phyloP scores from a whole-genome alignment of 768 basidiomycete genomes.

The Pisolithus tinctorius region DNA sequence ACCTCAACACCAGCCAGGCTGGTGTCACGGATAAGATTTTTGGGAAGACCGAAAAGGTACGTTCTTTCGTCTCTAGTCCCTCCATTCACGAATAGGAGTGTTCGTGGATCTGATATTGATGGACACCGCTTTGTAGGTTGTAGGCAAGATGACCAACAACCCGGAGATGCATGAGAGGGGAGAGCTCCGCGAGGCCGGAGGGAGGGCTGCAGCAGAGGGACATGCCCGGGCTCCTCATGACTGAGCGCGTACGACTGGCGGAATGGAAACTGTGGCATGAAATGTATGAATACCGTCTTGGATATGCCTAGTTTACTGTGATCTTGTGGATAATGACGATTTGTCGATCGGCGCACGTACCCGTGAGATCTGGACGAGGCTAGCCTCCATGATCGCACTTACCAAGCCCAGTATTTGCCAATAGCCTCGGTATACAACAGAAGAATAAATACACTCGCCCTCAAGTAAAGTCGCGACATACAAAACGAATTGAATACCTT shows the following conservation, averaged over 20 bases:
- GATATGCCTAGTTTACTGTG: neutral
- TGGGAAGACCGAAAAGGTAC: slow-evolving; percentile 54
- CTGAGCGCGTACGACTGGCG: slow-evolving; percentile 11
- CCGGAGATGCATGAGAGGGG: slow-evolving; percentile 50
- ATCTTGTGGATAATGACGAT: too few relatives aligned
- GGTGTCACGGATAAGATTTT: slow-evolving; percentile 45
- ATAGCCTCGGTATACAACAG: neutral
- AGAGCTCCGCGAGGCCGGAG: slow-evolving; percentile 46
- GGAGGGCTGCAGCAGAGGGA: slow-evolving; percentile 39
- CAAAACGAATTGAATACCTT: slow-evolving; percentile 14
- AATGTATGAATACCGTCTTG: neutral
- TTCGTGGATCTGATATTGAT: too few relatives aligned
- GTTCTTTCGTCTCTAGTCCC: too few relatives aligned
- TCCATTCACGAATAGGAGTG: too few relatives aligned
- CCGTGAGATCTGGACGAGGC: too few relatives aligned
- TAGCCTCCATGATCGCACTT: too few relatives aligned
- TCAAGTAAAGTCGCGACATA: slow-evolving; percentile 5
- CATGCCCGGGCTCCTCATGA: slow-evolving; percentile 38
- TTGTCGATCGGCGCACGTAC: too few relatives aligned
- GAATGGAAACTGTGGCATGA: neutral
- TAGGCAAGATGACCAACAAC: slow-evolving; percentile 44
- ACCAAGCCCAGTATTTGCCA: neutral
- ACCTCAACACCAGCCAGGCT: slow-evolving; percentile 31
- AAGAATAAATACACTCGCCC: neutral
- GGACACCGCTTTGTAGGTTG: slow-evolving; percentile 27